Evolutionary conservation across 495 filamentous ascomycete genomes (phyloP), one percentile per base, ranked within the genome.

Genomic region (Penicillium steckii): DNA sequence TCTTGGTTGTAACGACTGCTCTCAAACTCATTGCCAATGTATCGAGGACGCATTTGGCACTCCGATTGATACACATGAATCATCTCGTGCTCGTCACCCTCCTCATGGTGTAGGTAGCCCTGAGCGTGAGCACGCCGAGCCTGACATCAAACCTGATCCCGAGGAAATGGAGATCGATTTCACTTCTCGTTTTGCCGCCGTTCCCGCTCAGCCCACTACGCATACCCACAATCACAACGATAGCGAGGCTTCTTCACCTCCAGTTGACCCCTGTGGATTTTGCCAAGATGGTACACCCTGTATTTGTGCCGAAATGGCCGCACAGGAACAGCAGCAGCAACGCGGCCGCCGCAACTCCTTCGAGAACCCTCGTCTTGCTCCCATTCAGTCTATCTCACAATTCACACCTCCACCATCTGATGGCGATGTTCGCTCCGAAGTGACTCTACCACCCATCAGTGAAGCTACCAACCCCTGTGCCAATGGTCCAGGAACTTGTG

Each of bases 231-330:
- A 58, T 25, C 56, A 72, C 49, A 64, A 64, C 46, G 57, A 64
- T 26, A 60, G 58, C 8, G 56, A 70, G 7, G 55, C 67, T 23
- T 66, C 69, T 2, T 75, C 73, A n/a, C 67, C 73, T 1, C 66
- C 69, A 12, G 68, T 73, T 22, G 90, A 94, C 44, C 80, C 85
- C 8, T 95, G 90, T 60, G 90, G 90, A n/a, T 95, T 95, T 73
- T 95, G 90, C 66, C 79, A 84, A 57, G 88, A 92, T 46, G 89
- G 88, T 13, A 90, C 85, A 1, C 87, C 88, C 57, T 95, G 90
- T 62, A 82, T 92, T 49, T 95, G 90, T 65, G 88, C 86, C 23
- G 89, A 93, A 48, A 79, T 89, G 62, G 80, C 82, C 8, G 75
- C 77, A 3, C 72, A 76, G 55, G 71, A 68, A 46, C 66, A 74